Conservation (phyloP, 768 basidiomycete genomes). For the Leccinum longicurvipes region DNA sequence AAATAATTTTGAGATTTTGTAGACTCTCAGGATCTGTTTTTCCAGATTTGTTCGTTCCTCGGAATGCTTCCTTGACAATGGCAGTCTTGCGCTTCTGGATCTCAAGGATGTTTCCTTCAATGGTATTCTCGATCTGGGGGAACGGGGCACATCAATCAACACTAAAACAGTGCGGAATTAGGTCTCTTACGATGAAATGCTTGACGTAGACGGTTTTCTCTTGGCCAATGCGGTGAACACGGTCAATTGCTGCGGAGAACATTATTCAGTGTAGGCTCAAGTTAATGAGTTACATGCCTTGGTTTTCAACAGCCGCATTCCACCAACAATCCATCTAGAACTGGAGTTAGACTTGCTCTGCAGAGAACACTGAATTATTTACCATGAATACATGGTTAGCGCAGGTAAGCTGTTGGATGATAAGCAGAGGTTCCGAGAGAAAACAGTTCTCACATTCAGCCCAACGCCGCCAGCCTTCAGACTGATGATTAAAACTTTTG, state of each 20-base stretch:
- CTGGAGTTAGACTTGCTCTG: slow-evolving; percentile 1
- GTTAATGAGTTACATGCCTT: slow-evolving; percentile 45
- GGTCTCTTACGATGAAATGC: slow-evolving; percentile 69
- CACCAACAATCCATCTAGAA: slow-evolving; percentile 90
- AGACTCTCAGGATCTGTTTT: slow-evolving; percentile 66
- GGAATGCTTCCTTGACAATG: slow-evolving; percentile 82
- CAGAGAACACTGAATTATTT: slow-evolving; percentile 7
- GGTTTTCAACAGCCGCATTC: slow-evolving; percentile 81
- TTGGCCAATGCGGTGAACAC: slow-evolving; percentile 84
- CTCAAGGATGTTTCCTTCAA: slow-evolving; percentile 74
- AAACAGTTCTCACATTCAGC: slow-evolving; percentile 56
- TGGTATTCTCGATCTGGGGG: slow-evolving; percentile 62
- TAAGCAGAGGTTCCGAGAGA: not conserved
- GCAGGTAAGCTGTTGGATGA: slow-evolving; percentile 52
- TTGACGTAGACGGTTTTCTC: slow-evolving; percentile 79
- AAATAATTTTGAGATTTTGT: slow-evolving; percentile 62
- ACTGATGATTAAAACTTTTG: slow-evolving; percentile 75
- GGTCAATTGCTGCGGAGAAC: slow-evolving; percentile 65
- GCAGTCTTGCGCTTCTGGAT: slow-evolving; percentile 88
- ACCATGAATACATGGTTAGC: slow-evolving; percentile 90
- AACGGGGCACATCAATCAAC: not conserved
- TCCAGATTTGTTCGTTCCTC: slow-evolving; percentile 44
- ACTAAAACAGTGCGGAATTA: not conserved
- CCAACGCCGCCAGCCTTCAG: slow-evolving; percentile 93
- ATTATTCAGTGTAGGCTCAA: slow-evolving; percentile 4